Conservation (phyloP, 306 rosid genomes). For the Lithocarpus polystachyus region DNA sequence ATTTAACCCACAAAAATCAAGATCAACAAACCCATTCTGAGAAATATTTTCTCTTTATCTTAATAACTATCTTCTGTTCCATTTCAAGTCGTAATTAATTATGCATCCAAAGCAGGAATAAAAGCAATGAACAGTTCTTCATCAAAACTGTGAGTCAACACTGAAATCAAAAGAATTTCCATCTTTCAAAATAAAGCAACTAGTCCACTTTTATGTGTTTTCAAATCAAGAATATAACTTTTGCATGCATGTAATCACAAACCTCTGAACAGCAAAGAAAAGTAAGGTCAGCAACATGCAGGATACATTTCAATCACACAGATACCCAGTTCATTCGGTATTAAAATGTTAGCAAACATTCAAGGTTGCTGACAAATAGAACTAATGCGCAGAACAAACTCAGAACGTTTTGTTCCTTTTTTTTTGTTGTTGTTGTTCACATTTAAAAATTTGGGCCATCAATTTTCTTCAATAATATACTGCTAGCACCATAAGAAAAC, state of each 20-base stretch:
- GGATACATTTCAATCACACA: background rate
- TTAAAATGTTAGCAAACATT: background rate
- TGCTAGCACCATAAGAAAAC: background rate
- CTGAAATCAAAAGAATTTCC: background rate
- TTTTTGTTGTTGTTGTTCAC: background rate
- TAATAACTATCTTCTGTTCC: background rate
- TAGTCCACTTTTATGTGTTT: background rate
- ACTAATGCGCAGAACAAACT: background rate
- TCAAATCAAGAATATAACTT: background rate
- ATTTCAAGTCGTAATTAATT: background rate
- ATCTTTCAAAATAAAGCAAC: background rate
- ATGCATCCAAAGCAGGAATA: background rate
- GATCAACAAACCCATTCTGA: background rate
- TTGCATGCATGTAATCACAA: background rate
- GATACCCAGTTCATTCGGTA: background rate
- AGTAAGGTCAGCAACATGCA: background rate
- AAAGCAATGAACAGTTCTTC: background rate
- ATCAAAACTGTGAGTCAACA: background rate
- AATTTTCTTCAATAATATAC: background rate
- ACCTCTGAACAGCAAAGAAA: background rate
- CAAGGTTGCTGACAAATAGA: background rate
- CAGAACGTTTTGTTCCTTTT: background rate
- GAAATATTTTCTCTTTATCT: background rate
- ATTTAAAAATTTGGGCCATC: background rate
- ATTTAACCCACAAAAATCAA: background rate